Percentiles rank a stretch among this genome's conserved stretches.
phyloP scores from a whole-genome alignment of 2,329 filamentous ascomycete genomes.

The Colletotrichum sp. region DNA sequence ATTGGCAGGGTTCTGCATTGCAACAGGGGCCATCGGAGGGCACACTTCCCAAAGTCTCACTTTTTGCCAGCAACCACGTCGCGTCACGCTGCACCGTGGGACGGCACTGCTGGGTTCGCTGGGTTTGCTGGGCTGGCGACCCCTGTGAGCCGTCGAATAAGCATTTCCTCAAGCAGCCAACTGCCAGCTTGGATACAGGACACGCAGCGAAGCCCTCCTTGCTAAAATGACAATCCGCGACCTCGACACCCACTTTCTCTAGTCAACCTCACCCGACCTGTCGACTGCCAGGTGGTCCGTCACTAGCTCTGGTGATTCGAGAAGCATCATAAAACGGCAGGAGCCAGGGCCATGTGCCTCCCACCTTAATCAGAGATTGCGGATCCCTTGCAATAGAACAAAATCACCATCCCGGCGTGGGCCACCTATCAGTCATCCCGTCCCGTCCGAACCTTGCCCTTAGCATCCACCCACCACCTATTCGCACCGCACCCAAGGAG shows the following conservation, averaged over 20 bases:
- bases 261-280: not conserved
- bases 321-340: not conserved
- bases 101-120: not conserved
- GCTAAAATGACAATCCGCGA: not conserved
- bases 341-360: slow-evolving; percentile 15
- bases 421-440: not conserved
- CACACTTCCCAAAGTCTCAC: not conserved
- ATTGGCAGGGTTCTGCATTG: slow-evolving; percentile 6
- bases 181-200: not conserved
- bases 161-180: not conserved
- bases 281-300: not conserved
- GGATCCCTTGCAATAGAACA: slow-evolving; percentile 9
- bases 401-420: not conserved
- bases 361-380: slow-evolving; percentile 7
- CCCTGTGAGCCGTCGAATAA: slow-evolving; percentile 8
- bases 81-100: slow-evolving; percentile 9
- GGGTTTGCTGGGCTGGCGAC: not conserved
- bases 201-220: not conserved
- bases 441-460: not conserved
- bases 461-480: not conserved
- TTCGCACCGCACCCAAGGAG: not conserved
- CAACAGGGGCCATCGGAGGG: not conserved
- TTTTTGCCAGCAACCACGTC: not conserved
- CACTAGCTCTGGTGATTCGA: not conserved
- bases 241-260: not conserved